Evolutionary conservation across 768 basidiomycete species (phyloP).

Genomic region (Naganishia vishniacii): DNA sequence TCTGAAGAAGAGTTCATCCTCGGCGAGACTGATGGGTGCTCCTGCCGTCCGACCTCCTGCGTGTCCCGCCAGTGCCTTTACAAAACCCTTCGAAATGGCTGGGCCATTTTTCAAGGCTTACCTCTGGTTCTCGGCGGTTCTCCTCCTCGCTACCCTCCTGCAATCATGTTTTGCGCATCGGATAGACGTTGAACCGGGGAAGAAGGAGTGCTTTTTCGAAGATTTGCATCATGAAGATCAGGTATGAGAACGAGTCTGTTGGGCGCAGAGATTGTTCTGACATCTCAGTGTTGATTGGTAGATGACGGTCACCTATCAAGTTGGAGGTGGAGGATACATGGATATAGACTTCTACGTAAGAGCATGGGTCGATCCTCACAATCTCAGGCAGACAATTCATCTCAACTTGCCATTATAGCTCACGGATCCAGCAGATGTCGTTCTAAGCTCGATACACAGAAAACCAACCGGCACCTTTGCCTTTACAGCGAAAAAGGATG

Average conservation of each 20-base stretch:
- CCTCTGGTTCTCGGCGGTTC: neutral
- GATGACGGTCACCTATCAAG: constrained; percentile 99
- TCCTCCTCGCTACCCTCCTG: constrained; percentile 3
- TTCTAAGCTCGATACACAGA: constrained; percentile 72
- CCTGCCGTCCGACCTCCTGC: no score
- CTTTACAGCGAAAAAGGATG: constrained; percentile 79
- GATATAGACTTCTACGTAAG: constrained; percentile 95
- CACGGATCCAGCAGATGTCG: constrained; percentile 63
- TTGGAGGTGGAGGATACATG: constrained; percentile 90
- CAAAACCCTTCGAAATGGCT: constrained; percentile 4
- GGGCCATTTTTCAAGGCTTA: neutral
- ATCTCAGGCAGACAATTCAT: no score
- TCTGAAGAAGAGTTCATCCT: neutral
- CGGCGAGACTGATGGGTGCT: no score
- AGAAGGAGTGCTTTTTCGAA: constrained; percentile 48
- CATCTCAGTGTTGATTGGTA: constrained; percentile 41
- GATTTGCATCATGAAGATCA: constrained; percentile 47
- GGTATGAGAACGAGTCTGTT: constrained; percentile 31
- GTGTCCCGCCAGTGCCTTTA: no score
- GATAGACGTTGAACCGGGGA: constrained; percentile 46
- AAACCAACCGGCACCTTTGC: constrained; percentile 83
- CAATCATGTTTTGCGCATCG: constrained; percentile 32
- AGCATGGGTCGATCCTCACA: neutral
- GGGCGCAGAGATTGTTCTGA: neutral
- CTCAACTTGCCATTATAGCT: constrained; percentile 56